Evolutionary conservation across 1,284 basidiomycete genomes (phyloP).

Genomic region (Phylloporus gajari): DNA sequence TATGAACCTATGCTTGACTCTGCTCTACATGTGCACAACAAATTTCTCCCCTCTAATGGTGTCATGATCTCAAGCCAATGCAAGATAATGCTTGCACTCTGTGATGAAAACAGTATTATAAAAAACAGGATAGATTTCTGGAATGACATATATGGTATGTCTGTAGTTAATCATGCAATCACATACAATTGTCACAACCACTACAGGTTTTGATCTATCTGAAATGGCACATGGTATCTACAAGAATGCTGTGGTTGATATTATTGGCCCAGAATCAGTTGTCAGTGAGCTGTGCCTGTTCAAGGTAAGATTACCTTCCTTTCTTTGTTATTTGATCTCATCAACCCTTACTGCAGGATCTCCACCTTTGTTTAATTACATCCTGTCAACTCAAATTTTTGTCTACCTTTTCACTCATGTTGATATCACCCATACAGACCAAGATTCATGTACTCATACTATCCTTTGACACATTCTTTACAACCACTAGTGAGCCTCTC

Average conservation of each 20-base stretch:
- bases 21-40: constrained; percentile 87
- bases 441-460: constrained; percentile 86
- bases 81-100: constrained; percentile 85
- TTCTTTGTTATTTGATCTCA: background rate
- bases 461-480: constrained; percentile 97
- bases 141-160: constrained; percentile 88
- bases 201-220: constrained; percentile 83
- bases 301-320: constrained; percentile 59
- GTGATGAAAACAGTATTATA: constrained; percentile 78
- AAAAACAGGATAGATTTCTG: constrained; percentile 90
- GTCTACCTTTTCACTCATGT: constrained; percentile 75
- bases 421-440: constrained; percentile 66
- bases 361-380: constrained; percentile 74
- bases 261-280: constrained; percentile 76
- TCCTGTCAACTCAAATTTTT: constrained; percentile 82
- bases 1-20: constrained; percentile 99
- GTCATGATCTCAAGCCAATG: constrained; percentile 95
- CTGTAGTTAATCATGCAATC: background rate
- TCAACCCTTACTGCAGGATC: constrained; percentile 59
- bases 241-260: constrained; percentile 85
- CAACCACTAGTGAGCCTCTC: constrained; percentile 65
- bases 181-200: background rate
- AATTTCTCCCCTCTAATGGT: constrained; percentile 78
- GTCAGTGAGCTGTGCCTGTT: constrained; percentile 75
- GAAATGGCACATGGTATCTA: constrained; percentile 79